Conservation (phyloP, 208 protist genomes). For the Leishmania amazonensis region DNA sequence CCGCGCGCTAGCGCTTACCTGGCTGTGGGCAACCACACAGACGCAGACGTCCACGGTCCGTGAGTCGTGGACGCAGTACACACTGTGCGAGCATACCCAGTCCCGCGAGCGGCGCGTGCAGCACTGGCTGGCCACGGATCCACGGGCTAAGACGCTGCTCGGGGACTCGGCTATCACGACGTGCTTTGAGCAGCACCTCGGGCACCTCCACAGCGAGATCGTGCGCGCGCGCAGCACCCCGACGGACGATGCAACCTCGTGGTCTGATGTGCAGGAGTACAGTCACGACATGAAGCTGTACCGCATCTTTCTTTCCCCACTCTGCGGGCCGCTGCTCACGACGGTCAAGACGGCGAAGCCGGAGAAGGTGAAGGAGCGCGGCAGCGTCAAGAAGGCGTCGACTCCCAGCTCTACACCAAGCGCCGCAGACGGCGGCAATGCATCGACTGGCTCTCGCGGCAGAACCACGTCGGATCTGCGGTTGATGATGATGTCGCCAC, state of each 20-base stretch:
- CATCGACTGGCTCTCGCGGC: background rate
- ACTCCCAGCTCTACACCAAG: background rate
- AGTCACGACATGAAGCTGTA: conserved; percentile 76
- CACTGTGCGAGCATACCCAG: conserved; percentile 50
- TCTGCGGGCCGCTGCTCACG: conserved; percentile 69
- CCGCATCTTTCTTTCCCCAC: conserved; percentile 66
- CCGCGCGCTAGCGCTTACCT: conserved; percentile 38
- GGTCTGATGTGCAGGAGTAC: conserved; percentile 41
- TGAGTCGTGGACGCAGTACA: conserved; percentile 63
- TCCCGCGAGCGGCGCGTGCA: conserved; percentile 45
- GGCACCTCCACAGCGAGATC: conserved; percentile 58
- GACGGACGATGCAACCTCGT: conserved; percentile 36
- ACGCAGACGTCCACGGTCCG: conserved; percentile 33
- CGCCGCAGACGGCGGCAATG: background rate
- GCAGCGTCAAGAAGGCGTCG: conserved; percentile 1
- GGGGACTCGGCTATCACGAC: conserved; percentile 38
- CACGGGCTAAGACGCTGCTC: conserved; percentile 40
- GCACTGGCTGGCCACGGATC: conserved; percentile 43
- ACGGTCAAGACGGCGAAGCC: conserved; percentile 47
- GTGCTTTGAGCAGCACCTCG: conserved; percentile 44
- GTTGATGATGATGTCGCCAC: background rate
- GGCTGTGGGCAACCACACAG: conserved; percentile 45
- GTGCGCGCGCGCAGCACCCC: conserved; percentile 59
- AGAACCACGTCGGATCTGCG: background rate
- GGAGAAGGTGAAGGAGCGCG: conserved; percentile 19